These are phyloP conservation scores for Lipomyces mesembrius DNA, from an alignment of 805 yeast species.

Conservation along the genomic window DNA sequence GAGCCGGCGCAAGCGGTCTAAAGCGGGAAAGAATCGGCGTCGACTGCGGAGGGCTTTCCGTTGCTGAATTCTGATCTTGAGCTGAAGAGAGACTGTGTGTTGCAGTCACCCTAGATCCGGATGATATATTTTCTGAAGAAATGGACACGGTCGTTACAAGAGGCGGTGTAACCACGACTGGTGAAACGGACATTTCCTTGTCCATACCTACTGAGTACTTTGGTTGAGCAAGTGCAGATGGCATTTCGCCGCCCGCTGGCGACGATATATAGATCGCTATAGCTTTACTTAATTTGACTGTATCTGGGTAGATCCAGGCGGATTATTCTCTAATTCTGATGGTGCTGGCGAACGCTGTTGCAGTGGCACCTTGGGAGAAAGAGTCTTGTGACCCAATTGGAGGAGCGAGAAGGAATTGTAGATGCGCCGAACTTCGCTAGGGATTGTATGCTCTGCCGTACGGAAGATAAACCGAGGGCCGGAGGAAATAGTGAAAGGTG, in stretches of 20 bases:
- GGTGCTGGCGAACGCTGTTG: not conserved
- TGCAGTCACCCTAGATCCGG: not conserved
- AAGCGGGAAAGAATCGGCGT: not conserved
- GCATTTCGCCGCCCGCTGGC: not conserved
- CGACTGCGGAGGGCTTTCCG: not conserved
- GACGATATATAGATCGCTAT: not conserved
- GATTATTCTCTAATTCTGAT: not conserved
- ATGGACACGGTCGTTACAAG: not conserved
- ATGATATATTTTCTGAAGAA: not conserved
- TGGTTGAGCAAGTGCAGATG: not conserved
- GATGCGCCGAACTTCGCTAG: not conserved
- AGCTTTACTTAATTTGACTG: not conserved
- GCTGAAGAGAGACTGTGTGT: not conserved
- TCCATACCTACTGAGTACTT: not conserved
- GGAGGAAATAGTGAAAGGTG: not conserved
- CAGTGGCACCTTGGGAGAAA: not conserved
- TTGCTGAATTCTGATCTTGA: not conserved
- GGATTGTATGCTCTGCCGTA: not conserved
- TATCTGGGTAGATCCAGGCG: not conserved
- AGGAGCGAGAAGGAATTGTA: not conserved
- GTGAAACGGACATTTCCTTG: not conserved
- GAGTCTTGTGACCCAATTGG: not conserved
- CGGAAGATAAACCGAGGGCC: not conserved
- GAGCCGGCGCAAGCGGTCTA: constrained; percentile 4
- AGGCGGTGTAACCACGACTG: not conserved